Conservation (phyloP, 352 stramenopile genomes). For the Globisporangium rhizosaccharum region DNA sequence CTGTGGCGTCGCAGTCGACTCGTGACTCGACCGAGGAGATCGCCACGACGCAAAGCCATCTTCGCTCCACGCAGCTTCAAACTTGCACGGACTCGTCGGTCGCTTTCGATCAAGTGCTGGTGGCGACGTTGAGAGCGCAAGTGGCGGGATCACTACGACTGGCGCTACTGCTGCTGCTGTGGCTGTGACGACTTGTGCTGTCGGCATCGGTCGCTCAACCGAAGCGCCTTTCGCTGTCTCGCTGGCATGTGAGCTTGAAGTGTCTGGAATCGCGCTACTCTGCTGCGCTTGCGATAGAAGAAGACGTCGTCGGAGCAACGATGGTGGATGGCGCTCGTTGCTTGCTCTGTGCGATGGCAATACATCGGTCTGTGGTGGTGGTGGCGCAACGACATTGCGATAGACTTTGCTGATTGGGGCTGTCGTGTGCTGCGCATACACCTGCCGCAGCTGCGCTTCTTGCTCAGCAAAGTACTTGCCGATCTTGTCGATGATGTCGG, state of each 20-base stretch:
- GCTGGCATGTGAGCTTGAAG: no score
- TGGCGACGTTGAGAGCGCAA: conserved; percentile 3
- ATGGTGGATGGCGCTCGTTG: conserved; percentile 10
- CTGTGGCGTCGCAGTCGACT: not conserved
- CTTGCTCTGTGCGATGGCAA: not conserved
- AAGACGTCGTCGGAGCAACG: conserved; percentile 19
- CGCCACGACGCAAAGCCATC: conserved; percentile 12
- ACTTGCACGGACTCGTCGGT: not conserved
- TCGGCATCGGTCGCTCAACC: not conserved
- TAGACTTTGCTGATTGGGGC: conserved; percentile 3
- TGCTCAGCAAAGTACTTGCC: conserved; percentile 63
- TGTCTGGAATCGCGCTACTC: not conserved
- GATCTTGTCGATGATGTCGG: conserved; percentile 63
- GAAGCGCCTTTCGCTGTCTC: not conserved
- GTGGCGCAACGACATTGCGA: conserved; percentile 6
- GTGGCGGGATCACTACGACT: not conserved
- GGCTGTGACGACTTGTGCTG: not conserved
- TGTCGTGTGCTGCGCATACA: conserved; percentile 16
- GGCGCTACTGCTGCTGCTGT: not conserved
- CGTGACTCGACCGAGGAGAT: not conserved
- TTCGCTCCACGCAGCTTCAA: conserved; percentile 5
- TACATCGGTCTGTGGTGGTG: not conserved
- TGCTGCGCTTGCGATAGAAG: conserved; percentile 5
- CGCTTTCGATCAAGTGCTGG: not conserved
- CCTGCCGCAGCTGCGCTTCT: conserved; percentile 47